Evolutionary conservation across 306 rosid genomes (phyloP).

Genomic region (Ormosia emarginata): DNA sequence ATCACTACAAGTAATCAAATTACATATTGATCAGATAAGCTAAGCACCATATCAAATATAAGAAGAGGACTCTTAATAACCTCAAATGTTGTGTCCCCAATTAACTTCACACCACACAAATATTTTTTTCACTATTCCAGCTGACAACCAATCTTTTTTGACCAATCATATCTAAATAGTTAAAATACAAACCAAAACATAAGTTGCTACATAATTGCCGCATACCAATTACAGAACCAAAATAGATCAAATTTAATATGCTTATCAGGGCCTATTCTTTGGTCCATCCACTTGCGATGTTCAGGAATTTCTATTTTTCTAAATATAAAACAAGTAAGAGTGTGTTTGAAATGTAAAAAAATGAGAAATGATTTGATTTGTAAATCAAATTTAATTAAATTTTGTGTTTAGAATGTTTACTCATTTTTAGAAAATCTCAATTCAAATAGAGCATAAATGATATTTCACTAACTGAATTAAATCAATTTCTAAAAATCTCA

Average conservation of each 20-base stretch:
- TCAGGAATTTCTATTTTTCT: no score
- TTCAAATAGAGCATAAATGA: no score
- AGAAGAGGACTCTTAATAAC: neutral
- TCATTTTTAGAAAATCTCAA: no score
- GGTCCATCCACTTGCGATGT: no score
- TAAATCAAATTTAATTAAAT: no score
- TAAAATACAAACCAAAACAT: neutral
- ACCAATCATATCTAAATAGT: neutral
- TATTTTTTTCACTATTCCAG: slow-evolving; percentile 4
- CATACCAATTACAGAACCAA: neutral
- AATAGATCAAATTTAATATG: neutral
- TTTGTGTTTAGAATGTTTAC: no score
- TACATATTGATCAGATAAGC: neutral
- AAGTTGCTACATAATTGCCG: neutral
- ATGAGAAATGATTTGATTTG: no score
- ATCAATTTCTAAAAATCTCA: no score
- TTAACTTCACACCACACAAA: neutral
- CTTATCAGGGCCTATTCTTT: no score
- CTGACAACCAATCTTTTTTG: neutral
- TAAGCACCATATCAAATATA: neutral
- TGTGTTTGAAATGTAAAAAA: no score
- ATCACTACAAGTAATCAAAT: neutral
- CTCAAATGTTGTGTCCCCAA: neutral
- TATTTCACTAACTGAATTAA: no score
- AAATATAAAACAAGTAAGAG: no score